A percentile compares a stretch with the other conserved stretches of the same genome.
Evolutionary conservation across 202 grass and related monocot species (phyloP).

Genomic region (Panicum hallii): DNA sequence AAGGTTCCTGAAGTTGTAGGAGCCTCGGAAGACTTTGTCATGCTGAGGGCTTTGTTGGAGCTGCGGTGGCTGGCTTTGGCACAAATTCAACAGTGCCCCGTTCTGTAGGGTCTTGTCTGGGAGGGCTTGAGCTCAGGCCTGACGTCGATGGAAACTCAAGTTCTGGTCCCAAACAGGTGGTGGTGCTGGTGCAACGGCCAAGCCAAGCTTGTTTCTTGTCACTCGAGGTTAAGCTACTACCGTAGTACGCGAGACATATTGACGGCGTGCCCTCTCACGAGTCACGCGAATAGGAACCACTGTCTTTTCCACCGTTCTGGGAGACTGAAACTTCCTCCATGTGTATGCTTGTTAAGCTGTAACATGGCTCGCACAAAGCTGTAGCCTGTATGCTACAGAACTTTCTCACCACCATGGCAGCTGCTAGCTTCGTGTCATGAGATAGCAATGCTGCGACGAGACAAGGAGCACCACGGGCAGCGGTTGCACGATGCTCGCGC

Average conservation of each 20-base stretch:
- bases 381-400: neutral
- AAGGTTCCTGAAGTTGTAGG: neutral
- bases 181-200: neutral
- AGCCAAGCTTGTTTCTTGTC: neutral
- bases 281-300: no score
- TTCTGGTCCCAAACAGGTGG: neutral
- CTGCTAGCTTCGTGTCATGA: no score
- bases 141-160: neutral
- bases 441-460: no score
- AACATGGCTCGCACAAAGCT: neutral
- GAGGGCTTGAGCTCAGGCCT: neutral
- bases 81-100: neutral
- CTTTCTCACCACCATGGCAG: neutral
- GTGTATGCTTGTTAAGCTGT: neutral
- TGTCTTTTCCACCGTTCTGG: neutral
- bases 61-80: neutral
- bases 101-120: neutral
- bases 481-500: no score
- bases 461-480: no score
- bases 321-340: neutral
- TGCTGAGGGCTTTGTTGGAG: neutral
- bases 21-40: neutral
- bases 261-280: neutral
- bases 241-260: neutral
- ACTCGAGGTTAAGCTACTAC: neutral